Evolutionary conservation across 306 rosid species (phyloP).

Genomic region (Begonia loranthoides): DNA sequence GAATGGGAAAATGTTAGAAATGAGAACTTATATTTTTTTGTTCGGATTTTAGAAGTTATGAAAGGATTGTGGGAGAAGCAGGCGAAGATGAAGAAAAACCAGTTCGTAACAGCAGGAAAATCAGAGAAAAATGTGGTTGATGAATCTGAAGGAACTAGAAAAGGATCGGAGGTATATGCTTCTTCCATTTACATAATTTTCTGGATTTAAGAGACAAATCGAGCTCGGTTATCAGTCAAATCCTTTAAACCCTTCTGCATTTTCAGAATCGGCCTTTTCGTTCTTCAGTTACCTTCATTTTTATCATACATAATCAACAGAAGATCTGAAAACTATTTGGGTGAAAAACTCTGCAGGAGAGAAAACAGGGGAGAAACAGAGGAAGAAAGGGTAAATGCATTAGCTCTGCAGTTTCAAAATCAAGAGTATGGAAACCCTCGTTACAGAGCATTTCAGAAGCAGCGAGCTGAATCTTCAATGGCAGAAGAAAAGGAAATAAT

Average conservation of each 20-base stretch:
- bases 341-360: background rate
- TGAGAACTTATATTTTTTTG: background rate
- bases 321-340: too few relatives aligned
- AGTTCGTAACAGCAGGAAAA: background rate
- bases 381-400: background rate
- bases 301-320: too few relatives aligned
- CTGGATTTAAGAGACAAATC: too few relatives aligned
- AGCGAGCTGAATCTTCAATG: slow-evolving; percentile 2
- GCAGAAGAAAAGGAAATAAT: too few relatives aligned
- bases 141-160: background rate
- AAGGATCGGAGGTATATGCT: background rate
- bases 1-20: background rate
- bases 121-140: background rate
- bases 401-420: background rate
- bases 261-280: too few relatives aligned
- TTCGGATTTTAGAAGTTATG: slow-evolving; percentile 9
- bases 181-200: too few relatives aligned
- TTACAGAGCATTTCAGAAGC: slow-evolving; percentile 10
- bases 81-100: slow-evolving; percentile 8
- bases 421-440: slow-evolving; percentile 14
- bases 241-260: too few relatives aligned
- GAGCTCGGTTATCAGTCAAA: too few relatives aligned
- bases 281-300: too few relatives aligned
- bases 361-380: slow-evolving; percentile 6
- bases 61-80: slow-evolving; percentile 10